Evolutionary conservation across 2,329 filamentous ascomycete species (phyloP).

Genomic region (Cadophora gregata): DNA sequence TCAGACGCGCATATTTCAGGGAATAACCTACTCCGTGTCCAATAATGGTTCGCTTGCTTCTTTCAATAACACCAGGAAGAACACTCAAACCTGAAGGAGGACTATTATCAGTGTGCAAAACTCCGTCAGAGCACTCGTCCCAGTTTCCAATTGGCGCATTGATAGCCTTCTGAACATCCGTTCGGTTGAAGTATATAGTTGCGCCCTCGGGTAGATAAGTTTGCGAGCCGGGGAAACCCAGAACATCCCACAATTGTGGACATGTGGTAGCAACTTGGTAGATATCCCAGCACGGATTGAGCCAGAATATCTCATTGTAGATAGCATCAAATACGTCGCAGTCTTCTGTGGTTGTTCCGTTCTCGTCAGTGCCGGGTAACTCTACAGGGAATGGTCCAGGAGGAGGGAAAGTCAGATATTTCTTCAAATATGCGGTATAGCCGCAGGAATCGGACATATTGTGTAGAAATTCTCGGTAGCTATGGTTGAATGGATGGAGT

Average conservation of each 20-base stretch:
- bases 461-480: constrained; percentile 59
- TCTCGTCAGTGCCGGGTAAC: constrained; percentile 51
- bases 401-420: constrained; percentile 73
- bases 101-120: constrained; percentile 56
- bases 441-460: constrained; percentile 62
- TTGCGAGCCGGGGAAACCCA: constrained; percentile 71
- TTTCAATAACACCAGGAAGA: constrained; percentile 75
- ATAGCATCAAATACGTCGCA: constrained; percentile 67
- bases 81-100: constrained; percentile 61
- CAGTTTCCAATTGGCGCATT: constrained; percentile 73
- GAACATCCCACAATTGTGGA: constrained; percentile 70
- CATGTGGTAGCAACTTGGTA: constrained; percentile 78
- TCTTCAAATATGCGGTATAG: constrained; percentile 63
- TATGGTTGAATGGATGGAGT: constrained; percentile 69
- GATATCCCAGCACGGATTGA: constrained; percentile 82
- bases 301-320: constrained; percentile 54
- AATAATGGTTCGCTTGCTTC: constrained; percentile 74
- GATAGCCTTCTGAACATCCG: constrained; percentile 66
- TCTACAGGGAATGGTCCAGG: constrained; percentile 60
- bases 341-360: constrained; percentile 46
- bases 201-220: constrained; percentile 68
- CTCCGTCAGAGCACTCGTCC: constrained; percentile 61
- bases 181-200: constrained; percentile 66
- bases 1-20: not conserved
- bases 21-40: constrained; percentile 68